These are phyloP conservation scores for Hordeum marinum DNA, from an alignment of 176 grass and related monocot genomes.

Conservation along the genomic window DNA sequence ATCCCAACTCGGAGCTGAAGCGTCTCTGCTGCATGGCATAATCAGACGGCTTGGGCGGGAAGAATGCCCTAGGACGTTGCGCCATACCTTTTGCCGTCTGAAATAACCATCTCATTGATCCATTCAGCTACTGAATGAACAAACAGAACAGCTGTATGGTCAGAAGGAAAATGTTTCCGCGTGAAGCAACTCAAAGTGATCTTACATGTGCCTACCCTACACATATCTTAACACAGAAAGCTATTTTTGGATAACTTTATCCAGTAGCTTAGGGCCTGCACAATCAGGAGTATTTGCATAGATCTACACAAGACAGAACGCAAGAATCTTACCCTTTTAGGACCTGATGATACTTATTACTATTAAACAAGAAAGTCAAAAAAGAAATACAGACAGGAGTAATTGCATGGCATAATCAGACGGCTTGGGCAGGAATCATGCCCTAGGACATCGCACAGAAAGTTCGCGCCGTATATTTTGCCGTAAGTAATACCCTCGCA, in stretches of 20 bases:
- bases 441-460: neutral
- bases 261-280: neutral
- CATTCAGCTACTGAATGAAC: neutral
- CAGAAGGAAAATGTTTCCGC: neutral
- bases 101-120: neutral
- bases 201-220: conserved; percentile 15
- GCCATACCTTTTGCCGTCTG: no score
- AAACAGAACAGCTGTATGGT: neutral
- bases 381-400: neutral
- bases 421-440: no score
- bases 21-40: neutral
- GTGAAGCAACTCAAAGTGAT: conserved; percentile 6
- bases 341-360: neutral
- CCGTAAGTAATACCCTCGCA: neutral
- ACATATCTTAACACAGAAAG: neutral
- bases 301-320: neutral
- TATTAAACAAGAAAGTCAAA: neutral
- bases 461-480: neutral
- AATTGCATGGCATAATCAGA: neutral
- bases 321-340: conserved; percentile 14
- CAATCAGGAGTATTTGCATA: neutral
- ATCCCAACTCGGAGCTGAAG: neutral
- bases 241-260: conserved; percentile 15
- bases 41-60: neutral
- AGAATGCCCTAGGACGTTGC: neutral